phyloP scores from a whole-genome alignment of 2,329 filamentous ascomycete species.

The Microdochium bolleyi region DNA sequence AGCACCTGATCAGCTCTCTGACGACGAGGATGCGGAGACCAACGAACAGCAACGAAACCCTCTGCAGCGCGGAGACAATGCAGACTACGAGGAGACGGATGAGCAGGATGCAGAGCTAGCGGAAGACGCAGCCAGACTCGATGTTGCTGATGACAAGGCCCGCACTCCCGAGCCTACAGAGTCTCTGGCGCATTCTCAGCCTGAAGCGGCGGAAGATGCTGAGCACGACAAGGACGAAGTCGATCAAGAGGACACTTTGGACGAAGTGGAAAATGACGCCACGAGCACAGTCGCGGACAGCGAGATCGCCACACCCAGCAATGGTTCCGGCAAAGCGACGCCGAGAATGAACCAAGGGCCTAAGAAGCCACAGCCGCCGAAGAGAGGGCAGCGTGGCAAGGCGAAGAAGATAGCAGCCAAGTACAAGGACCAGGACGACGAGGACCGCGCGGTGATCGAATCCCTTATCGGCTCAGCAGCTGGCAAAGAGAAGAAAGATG shows the following conservation, averaged over 20 bases:
- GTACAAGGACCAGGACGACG: conserved; percentile 91
- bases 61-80: conserved; percentile 8
- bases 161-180: conserved; percentile 21
- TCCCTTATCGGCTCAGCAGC: conserved; percentile 72
- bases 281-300: background rate
- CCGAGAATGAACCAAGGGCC: conserved; percentile 16
- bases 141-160: conserved; percentile 18
- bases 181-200: conserved; percentile 14
- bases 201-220: conserved; percentile 13
- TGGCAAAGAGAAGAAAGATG: conserved; percentile 59
- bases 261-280: conserved; percentile 20
- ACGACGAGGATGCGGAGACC: conserved; percentile 16
- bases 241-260: conserved; percentile 14
- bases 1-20: conserved; percentile 3
- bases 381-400: conserved; percentile 73
- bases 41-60: conserved; percentile 10
- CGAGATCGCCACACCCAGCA: background rate
- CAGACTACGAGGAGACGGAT: background rate
- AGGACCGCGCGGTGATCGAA: conserved; percentile 79
- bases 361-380: conserved; percentile 39
- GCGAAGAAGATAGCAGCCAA: conserved; percentile 82
- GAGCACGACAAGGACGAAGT: conserved; percentile 20
- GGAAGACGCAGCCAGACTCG: conserved; percentile 14
- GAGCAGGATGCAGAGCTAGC: conserved; percentile 12
- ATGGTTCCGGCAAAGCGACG: conserved; percentile 10